phyloP scores from a whole-genome alignment of 345 rosid genomes.

The Euphorbia peplus region DNA sequence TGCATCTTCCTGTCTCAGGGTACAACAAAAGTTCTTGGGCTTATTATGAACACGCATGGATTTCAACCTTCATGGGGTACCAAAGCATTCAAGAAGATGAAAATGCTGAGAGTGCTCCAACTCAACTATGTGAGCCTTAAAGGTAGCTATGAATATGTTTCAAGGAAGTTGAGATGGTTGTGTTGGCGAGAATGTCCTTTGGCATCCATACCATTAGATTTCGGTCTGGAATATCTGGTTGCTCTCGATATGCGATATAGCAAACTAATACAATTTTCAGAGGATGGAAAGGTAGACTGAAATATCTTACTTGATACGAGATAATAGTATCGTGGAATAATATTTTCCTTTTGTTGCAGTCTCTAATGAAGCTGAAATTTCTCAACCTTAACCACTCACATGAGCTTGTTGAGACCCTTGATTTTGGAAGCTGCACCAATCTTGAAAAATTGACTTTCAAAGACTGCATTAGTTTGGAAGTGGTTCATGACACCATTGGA shows the following conservation, averaged over 20 bases:
- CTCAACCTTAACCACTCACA: constrained; percentile 14
- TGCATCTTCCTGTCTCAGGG: constrained; percentile 16
- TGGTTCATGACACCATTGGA: constrained; percentile 2
- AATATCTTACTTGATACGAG: background rate
- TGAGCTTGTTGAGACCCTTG: background rate
- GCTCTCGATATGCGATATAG: constrained; percentile 10
- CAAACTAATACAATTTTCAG: background rate
- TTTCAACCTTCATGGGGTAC: background rate
- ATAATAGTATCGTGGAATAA: background rate
- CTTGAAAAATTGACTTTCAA: constrained; percentile 11
- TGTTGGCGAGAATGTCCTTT: constrained; percentile 12
- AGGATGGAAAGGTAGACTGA: constrained; percentile 4
- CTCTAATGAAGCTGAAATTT: constrained; percentile 12
- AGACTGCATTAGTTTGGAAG: constrained; percentile 14
- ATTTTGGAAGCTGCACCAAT: constrained; percentile 6
- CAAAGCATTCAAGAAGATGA: constrained; percentile 21
- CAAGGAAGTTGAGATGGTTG: constrained; percentile 21
- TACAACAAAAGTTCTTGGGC: constrained; percentile 19
- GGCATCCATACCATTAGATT: background rate
- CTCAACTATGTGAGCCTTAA: background rate
- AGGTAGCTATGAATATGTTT: background rate
- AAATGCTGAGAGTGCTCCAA: constrained; percentile 18
- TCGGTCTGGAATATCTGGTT: constrained; percentile 9
- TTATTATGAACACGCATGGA: background rate
- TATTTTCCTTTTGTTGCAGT: background rate